Evolutionary conservation across 192 early-diverging fungal species (phyloP).

Genomic region (Coemansia sp.): DNA sequence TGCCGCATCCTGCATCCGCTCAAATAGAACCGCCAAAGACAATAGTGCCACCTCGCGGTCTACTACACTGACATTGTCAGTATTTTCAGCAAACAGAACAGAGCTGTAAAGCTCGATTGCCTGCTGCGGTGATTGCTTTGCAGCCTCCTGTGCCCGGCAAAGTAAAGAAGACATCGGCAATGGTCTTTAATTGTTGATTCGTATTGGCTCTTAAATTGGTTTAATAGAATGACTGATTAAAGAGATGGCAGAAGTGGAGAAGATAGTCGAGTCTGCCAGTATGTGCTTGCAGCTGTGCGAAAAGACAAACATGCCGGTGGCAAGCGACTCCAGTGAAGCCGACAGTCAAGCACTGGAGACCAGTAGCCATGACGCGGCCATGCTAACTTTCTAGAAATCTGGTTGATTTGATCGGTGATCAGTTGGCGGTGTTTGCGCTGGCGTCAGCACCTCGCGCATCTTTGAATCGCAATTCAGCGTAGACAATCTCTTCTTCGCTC

Average conservation of each 20-base stretch:
- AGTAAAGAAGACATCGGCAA: slow-evolving; percentile 30
- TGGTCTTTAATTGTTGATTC: neutral
- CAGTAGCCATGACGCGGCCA: neutral
- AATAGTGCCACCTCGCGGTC: slow-evolving; percentile 40
- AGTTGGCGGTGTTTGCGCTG: neutral
- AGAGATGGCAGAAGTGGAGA: neutral
- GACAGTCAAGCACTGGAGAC: neutral
- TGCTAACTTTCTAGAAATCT: no score
- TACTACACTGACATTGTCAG: slow-evolving; percentile 10
- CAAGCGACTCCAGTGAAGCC: neutral
- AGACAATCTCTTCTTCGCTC: neutral
- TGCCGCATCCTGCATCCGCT: slow-evolving; percentile 59
- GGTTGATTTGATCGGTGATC: neutral
- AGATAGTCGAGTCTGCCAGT: neutral
- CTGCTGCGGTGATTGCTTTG: slow-evolving; percentile 46
- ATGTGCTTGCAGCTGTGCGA: neutral
- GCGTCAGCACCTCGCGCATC: neutral
- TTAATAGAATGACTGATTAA: neutral
- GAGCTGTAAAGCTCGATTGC: slow-evolving; percentile 40
- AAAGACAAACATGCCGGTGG: neutral
- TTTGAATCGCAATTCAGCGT: neutral
- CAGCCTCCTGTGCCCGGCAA: slow-evolving; percentile 31
- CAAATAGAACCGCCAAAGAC: slow-evolving; percentile 40
- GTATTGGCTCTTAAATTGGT: neutral
- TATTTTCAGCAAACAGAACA: slow-evolving; percentile 34